Evolutionary conservation across 805 yeast genomes (phyloP).

Genomic region (Sungouiozyma intestinalis): DNA sequence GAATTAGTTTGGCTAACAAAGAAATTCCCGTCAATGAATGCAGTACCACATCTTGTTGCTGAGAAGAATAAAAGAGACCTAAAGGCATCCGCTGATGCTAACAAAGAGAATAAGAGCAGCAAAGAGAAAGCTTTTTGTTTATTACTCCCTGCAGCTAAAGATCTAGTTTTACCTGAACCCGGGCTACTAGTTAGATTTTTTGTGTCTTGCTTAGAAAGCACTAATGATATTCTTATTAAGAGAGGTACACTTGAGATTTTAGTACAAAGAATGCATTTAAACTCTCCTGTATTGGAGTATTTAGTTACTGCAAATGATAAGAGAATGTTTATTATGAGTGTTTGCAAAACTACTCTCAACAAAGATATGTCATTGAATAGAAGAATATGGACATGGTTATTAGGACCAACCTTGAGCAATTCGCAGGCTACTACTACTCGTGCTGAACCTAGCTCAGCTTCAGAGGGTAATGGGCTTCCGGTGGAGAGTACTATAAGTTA

Average conservation of each 20-base stretch:
- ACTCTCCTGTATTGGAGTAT: slow-evolving; percentile 43
- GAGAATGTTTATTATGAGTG: slow-evolving; percentile 46
- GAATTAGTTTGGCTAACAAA: slow-evolving; percentile 62
- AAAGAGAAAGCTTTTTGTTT: slow-evolving; percentile 27
- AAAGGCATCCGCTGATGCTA: neutral
- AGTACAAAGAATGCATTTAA: slow-evolving; percentile 54
- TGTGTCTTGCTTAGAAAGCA: slow-evolving; percentile 53
- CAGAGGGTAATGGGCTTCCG: neutral
- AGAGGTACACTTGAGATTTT: slow-evolving; percentile 83
- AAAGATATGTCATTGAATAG: slow-evolving; percentile 93
- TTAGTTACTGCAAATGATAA: slow-evolving; percentile 44
- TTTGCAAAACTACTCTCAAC: slow-evolving; percentile 58
- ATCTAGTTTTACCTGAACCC: slow-evolving; percentile 64
- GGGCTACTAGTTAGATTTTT: slow-evolving; percentile 72
- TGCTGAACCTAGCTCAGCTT: slow-evolving; percentile 24
- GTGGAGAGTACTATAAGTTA: slow-evolving; percentile 30
- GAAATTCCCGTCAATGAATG: slow-evolving; percentile 51
- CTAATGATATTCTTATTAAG: slow-evolving; percentile 61
- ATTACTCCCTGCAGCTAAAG: slow-evolving; percentile 41
- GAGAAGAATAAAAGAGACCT: slow-evolving; percentile 7
- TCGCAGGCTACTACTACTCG: neutral
- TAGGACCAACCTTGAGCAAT: slow-evolving; percentile 47
- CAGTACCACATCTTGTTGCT: slow-evolving; percentile 24
- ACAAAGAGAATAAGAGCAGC: slow-evolving; percentile 3
- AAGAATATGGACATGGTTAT: slow-evolving; percentile 85